Conservation (phyloP, 2,329 filamentous ascomycete genomes). For the Trichoderma simmonsii region DNA sequence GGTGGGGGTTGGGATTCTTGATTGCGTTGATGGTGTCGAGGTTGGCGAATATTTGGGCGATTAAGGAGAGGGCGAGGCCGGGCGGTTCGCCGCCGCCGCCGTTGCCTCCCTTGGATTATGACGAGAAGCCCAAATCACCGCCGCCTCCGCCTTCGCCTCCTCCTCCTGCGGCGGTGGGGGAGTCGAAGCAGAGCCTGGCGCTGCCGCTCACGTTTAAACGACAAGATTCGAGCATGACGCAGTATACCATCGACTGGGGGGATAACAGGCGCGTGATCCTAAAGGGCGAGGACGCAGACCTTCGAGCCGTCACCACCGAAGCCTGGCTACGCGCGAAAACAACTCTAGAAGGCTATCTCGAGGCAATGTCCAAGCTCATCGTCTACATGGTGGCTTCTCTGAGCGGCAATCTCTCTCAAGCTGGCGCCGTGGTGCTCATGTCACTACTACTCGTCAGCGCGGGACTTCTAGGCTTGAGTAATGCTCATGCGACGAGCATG, state of each 20-base stretch:
- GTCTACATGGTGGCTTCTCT: conserved; percentile 57
- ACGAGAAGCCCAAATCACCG: background rate
- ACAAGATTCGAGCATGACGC: conserved; percentile 27
- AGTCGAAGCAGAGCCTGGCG: background rate
- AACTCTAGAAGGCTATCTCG: conserved; percentile 48
- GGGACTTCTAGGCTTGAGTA: conserved; percentile 52
- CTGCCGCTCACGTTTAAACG: background rate
- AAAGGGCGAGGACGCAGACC: conserved; percentile 51
- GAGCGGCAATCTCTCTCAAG: conserved; percentile 53
- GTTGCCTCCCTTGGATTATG: background rate
- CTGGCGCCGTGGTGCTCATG: conserved; percentile 51
- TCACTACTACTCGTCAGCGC: conserved; percentile 51
- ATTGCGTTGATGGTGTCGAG: conserved; percentile 51
- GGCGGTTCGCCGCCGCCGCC: background rate
- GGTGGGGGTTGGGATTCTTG: conserved; percentile 50
- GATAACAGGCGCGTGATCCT: conserved; percentile 51
- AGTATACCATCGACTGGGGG: conserved; percentile 53
- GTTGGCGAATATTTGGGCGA: conserved; percentile 53
- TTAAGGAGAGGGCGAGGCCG: conserved; percentile 46
- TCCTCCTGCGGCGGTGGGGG: background rate
- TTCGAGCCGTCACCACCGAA: conserved; percentile 57
- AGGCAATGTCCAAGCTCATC: conserved; percentile 52
- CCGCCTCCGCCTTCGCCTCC: background rate
- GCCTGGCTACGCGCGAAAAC: conserved; percentile 55
- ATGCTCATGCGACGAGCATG: conserved; percentile 46